Evolutionary conservation across 192 early-diverging fungal species (phyloP), one percentile per base, ranked within the genome.

Genomic region (Chytriomyces sp.): DNA sequence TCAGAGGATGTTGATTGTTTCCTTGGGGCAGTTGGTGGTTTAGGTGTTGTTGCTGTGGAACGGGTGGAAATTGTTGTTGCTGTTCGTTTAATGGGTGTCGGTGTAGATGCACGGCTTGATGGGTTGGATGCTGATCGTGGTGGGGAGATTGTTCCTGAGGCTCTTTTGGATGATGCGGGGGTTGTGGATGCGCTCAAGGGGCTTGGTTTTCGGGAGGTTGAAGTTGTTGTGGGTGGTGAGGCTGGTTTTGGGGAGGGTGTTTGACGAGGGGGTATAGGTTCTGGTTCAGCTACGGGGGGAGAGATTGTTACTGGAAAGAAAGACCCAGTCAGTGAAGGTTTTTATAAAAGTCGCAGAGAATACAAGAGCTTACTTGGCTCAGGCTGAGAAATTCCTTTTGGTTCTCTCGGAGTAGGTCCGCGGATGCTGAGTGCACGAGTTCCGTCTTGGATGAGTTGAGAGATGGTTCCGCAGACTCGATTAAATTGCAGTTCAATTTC

Each of bases 391-490:
- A 35, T 35, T 35, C 1, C 3, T 35, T 35, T 35, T 4, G 35
- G 35, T 35, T 35, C 35, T 35, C 35, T 35, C 4, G 35, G 35
- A 35, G 35, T 35, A 4, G 35, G 35, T 2, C 35, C 35, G 35
- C 35, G 35, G 35, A 35, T 71, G 48, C 5, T 57, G 10, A 71
- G 28, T 59, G 80, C 80, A 18, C 47, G 20, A 16, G 5, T 35
- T 46, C 81, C 81, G 26, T 82, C 81, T 44, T 64, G 67, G 20
- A 80, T 69, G 68, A 83, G 59, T 73, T 80, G 78, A 45, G 64
- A 62, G 7, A 83, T 80, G 1, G 73, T 80, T 18, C 69, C 79
- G 59, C 78, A 83, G 45, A 80, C 64, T 57, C 82, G 72, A 3
- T 71, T 53, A 49, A 72, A 80, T 44, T 61, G 62, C 67, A 43